Evolutionary conservation across 2,329 filamentous ascomycete species (phyloP), one percentile per base, ranked within the genome.

Genomic region (Coniochaeta hoffmannii): DNA sequence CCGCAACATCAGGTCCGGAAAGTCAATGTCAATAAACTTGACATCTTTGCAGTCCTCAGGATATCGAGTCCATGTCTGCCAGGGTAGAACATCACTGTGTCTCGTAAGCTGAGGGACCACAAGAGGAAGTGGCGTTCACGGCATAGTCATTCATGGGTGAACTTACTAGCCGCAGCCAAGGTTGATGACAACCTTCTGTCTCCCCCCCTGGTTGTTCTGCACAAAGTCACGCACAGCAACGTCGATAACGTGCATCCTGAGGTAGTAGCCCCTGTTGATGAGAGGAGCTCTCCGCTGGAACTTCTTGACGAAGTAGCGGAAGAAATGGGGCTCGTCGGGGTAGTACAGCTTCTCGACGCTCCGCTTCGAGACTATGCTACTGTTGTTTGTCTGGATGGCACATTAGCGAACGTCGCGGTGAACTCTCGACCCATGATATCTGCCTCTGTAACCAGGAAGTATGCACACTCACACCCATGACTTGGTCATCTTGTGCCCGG

Each of bases 261-360:
- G 74, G 82, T 36, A 38, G 17, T 53, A 53, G 32, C 50, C 50
- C 50, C 50, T 53, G 32, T 53, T 53, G 50, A 53, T 53, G 19
- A 53, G 34, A 17, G 50, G 50, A 28, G 50, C 31, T 38, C 50
- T 53, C 31, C 50, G 50, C 34, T 53, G 50, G 34, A 53, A 53
- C 17, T 53, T 53, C 62, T 82, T 86, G 32, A 96, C 90, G 69
- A 97, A 97, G 66, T 90, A 87, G 50, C 88, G 86, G 63, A 94
- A 93, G 74, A 89, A 96, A 68, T 95, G 88, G 28, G 88, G 82
- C 64, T 95, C 85, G 58, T 83, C 64, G 15, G 87, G 79, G 66
- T 89, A 87, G 69, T 97, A 97, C 14, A 96, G 76, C 62, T 86
- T 86, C 67, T 96, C 91, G n/a, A 97, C 92, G 64, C 90, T 94